phyloP scores from a whole-genome alignment of 768 basidiomycete species.

The Xerocomus spinulosus region DNA sequence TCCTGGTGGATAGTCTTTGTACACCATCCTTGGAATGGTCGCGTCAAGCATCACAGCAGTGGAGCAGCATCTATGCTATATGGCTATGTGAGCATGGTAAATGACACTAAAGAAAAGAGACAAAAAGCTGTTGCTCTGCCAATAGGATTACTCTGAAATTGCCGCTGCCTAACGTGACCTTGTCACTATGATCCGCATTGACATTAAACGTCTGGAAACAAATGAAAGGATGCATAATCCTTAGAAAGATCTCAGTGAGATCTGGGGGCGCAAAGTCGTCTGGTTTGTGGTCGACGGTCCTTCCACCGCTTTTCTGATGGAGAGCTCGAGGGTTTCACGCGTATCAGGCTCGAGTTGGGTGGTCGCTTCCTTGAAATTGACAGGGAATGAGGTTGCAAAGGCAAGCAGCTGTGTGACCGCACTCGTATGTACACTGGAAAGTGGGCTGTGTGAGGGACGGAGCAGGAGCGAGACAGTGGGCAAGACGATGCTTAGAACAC shows the following conservation, averaged over 20 bases:
- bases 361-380: slow-evolving; percentile 82
- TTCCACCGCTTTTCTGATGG: slow-evolving; percentile 72
- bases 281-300: slow-evolving; percentile 35
- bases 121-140: too few species aligned
- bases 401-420: slow-evolving; percentile 64
- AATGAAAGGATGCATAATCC: neutral
- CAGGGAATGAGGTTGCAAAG: slow-evolving; percentile 67
- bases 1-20: too few species aligned
- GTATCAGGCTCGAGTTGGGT: slow-evolving; percentile 54
- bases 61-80: too few species aligned
- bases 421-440: slow-evolving; percentile 48
- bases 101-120: too few species aligned
- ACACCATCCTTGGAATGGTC: too few species aligned
- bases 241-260: slow-evolving; percentile 70
- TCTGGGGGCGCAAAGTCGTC: slow-evolving; percentile 61
- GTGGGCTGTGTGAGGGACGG: slow-evolving; percentile 41
- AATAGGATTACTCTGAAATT: too few species aligned
- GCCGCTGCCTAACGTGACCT: too few species aligned
- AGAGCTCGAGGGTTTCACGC: slow-evolving; percentile 65
- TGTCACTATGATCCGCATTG: too few species aligned
- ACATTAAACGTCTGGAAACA: too few species aligned
- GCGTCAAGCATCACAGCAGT: too few species aligned
- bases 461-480: slow-evolving; percentile 74
- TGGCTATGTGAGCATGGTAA: too few species aligned
- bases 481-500: slow-evolving; percentile 64